Percentiles rank a stretch among this genome's conserved stretches.
Evolutionary conservation across 768 basidiomycete species (phyloP).

Genomic region (Rickenella mellea): DNA sequence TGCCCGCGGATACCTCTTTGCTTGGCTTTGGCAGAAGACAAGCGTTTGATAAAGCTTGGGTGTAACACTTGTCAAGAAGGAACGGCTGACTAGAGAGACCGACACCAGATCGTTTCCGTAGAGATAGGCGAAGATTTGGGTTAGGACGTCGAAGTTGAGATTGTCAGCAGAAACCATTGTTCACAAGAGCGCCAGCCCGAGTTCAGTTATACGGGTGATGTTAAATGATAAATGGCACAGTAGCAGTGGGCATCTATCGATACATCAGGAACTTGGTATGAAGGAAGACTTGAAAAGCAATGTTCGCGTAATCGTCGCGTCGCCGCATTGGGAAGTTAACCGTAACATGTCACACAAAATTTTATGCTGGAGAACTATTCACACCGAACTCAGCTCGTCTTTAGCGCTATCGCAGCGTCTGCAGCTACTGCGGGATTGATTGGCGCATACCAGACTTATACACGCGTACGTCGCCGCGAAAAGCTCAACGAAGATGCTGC

Average conservation of each 20-base stretch:
- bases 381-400: conserved; percentile 55
- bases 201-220: too few species aligned
- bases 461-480: conserved; percentile 34
- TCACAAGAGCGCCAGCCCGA: too few species aligned
- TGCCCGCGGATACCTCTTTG: conserved; percentile 48
- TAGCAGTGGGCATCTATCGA: too few species aligned
- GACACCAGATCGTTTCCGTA: conserved; percentile 44
- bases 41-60: conserved; percentile 54
- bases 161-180: conserved; percentile 58
- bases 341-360: conserved; percentile 3
- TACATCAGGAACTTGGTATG: too few species aligned
- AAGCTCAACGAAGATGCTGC: conserved; percentile 43
- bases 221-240: too few species aligned
- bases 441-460: conserved; percentile 46
- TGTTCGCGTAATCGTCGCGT: too few species aligned
- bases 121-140: conserved; percentile 52
- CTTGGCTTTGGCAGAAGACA: conserved; percentile 43
- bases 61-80: conserved; percentile 55
- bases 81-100: conserved; percentile 52
- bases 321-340: not conserved
- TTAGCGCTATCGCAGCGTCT: conserved; percentile 58
- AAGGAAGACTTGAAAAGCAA: too few species aligned
- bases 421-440: conserved; percentile 49
- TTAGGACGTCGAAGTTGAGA: conserved; percentile 64
- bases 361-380: conserved; percentile 26